Evolutionary conservation across 208 protist species (phyloP), one percentile per base, ranked within the genome.

Genomic region (Leishmania turanica): DNA sequence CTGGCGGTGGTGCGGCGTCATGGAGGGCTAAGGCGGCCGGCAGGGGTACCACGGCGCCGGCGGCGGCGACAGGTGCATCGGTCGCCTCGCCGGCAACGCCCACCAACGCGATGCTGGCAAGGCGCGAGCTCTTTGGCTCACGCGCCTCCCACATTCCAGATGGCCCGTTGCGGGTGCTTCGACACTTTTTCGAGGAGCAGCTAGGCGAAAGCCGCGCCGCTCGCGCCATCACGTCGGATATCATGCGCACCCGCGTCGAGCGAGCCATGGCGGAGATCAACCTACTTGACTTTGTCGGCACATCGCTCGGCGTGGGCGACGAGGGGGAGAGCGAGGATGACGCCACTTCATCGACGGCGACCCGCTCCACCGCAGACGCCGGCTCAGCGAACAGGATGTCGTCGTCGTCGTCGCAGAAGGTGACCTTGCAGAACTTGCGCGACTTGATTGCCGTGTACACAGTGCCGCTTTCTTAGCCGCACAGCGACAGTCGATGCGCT

Each of bases 181-280:
- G 88, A 66, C 76, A 77, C 77, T 91, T 85, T 37, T 95, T 97
- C 74, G 89, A 93, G 73, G 87, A 88, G 58, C 77, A 87, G 53
- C 85, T 96, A 0, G 79, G 81, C 24, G 92, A 95, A 80, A 72
- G 87, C 24, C 86, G 91, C 69, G 90, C 84, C 56, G 66, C 96
- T 64, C 87, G 82, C 3, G 90, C 85, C 24, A 86, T 97, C 24
- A 91, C 78, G 37, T 96, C 93, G 1, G 87, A 90, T 21, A 79
- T 87, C 37, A 97, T 92, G 84, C 80, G 75, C n/a, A 81, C 51
- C 42, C 93, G 93, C 71, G 92, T 97, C 13, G 91, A 96, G 70
- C 89, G 87, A 54, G 91, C 90, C 4, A 80, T 96, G 77, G 37
- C 69, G 21, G 78, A 83, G 21, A 81, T 97, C 56, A 89, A 97